Evolutionary conservation across 371 early-diverging fungal genomes (phyloP).

Genomic region (Homolaphlyctis polyrhiza): DNA sequence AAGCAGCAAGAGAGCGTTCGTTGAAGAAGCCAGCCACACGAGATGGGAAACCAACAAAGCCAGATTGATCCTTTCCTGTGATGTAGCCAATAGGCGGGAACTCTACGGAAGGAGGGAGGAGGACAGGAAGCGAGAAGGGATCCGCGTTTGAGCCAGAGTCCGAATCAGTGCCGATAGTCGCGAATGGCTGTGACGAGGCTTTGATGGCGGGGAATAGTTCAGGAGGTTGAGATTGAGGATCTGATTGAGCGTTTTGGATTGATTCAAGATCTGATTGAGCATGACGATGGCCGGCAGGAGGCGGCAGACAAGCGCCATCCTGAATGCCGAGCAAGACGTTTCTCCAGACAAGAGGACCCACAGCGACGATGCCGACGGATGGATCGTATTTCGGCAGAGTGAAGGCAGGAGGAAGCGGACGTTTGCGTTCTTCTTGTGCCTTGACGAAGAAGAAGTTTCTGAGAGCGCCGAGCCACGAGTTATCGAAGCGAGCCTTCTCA

Average conservation of each 20-base stretch:
- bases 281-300: no score
- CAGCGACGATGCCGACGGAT: conserved; percentile 27
- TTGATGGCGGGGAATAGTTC: not conserved
- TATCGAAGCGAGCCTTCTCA: not conserved
- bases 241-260: no score
- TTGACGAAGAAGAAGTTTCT: not conserved
- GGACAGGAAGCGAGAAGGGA: not conserved
- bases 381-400: conserved; percentile 20
- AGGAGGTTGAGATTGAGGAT: conserved; percentile 4
- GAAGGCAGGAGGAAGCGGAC: not conserved
- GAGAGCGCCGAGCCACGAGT: conserved; percentile 5
- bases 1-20: conserved; percentile 11
- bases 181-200: not conserved
- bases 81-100: conserved; percentile 29
- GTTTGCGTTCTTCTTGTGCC: not conserved
- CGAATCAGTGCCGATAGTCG: not conserved
- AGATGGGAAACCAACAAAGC: conserved; percentile 25
- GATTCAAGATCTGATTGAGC: no score
- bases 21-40: conserved; percentile 30
- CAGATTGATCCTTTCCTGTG: conserved; percentile 21
- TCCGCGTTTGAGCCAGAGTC: not conserved
- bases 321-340: conserved; percentile 32
- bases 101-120: conserved; percentile 7
- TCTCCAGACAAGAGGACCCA: conserved; percentile 36
- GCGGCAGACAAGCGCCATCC: conserved; percentile 18